These are phyloP conservation scores for Rhypophila decipiens DNA, from an alignment of 495 filamentous ascomycete species.

Conservation along the genomic window DNA sequence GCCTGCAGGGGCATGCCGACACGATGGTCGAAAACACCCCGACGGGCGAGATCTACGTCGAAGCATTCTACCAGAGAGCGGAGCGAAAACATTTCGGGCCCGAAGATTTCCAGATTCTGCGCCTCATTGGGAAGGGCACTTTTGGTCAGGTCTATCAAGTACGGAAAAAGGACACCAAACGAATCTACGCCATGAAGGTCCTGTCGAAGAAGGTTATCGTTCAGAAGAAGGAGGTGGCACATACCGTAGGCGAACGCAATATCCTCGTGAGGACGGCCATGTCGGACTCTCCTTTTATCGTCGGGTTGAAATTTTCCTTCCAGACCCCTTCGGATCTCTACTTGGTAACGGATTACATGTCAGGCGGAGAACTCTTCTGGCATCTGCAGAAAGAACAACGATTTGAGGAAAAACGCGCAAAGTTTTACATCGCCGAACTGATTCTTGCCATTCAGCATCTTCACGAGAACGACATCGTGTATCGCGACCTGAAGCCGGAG, in stretches of 20 bases:
- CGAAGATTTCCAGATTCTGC: constrained; percentile 92
- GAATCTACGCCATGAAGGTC: constrained; percentile 99
- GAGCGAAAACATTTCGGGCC: constrained; percentile 91
- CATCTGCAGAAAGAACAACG: constrained; percentile 96
- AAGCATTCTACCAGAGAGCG: constrained; percentile 79
- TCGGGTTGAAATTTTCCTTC: constrained; percentile 97
- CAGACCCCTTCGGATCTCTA: constrained; percentile 96
- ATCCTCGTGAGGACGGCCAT: constrained; percentile 94
- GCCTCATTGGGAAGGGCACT: constrained; percentile 95
- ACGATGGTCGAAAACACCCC: constrained; percentile 50
- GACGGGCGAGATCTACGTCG: constrained; percentile 85
- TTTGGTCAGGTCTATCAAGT: constrained; percentile 99
- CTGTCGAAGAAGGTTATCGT: constrained; percentile 99
- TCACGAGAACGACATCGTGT: constrained; percentile 95
- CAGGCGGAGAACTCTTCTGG: constrained; percentile 96
- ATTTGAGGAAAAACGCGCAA: constrained; percentile 89
- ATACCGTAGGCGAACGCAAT: constrained; percentile 94
- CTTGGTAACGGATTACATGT: constrained; percentile 99
- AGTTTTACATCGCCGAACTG: constrained; percentile 98
- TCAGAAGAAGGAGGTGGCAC: constrained; percentile 97
- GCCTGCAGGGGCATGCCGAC: constrained; percentile 58
- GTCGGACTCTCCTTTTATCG: constrained; percentile 94
- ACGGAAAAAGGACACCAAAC: constrained; percentile 91
- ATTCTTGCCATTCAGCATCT: constrained; percentile 94
- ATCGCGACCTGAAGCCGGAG: constrained; percentile 94